Evolutionary conservation across 768 basidiomycete species (phyloP), one percentile per base, ranked within the genome.

Genomic region (Pleurotus ostreatus): DNA sequence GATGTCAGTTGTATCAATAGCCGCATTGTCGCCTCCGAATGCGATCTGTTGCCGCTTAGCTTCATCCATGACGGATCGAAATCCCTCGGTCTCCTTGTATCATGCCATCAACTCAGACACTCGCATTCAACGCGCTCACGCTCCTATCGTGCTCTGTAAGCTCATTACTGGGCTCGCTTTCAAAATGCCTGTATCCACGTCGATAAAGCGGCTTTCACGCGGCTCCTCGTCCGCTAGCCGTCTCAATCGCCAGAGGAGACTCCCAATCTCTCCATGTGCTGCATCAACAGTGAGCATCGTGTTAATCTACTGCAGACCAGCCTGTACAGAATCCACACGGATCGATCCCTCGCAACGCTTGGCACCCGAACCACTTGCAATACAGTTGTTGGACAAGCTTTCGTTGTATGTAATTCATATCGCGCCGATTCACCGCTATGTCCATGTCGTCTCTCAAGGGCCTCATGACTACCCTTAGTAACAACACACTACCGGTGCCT

Each of bases 171-270:
- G 48, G 51, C 39, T 53, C 51, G 16, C 39, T 53, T 39, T 40
- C 51, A 40, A 34, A 38, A 6, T 34, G 16, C 15, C 6, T 34
- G 48, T 22, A 37, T 40, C 38, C 51, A 20, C 51, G 51, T 20
- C 51, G 51, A 53, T 53, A 53, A 53, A 22, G 51, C 51, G 51
- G 51, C 51, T 34, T 53, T 53, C 51, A 53, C 39, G 51, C 51
- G 37, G 51, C 22, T 38, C 22, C 48, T 49, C 48, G 26, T 49
- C 37, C 22, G 13, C 37, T 40, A 8, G 51, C 12, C 15, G 34
- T 53, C n/a, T 37, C 39, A 41, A 53, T 49, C 39, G 20, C 37
- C 51, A 43, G 37, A 40, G 38, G n/a, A 41, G 41, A 40, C 51
- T 43, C 51, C 20, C 51, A 53, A 41, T 47, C 46, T 20, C 22